A percentile compares a stretch with the other conserved stretches of the same genome.
phyloP scores from a whole-genome alignment of 2,329 filamentous ascomycete species.

The Coniella lustricola region DNA sequence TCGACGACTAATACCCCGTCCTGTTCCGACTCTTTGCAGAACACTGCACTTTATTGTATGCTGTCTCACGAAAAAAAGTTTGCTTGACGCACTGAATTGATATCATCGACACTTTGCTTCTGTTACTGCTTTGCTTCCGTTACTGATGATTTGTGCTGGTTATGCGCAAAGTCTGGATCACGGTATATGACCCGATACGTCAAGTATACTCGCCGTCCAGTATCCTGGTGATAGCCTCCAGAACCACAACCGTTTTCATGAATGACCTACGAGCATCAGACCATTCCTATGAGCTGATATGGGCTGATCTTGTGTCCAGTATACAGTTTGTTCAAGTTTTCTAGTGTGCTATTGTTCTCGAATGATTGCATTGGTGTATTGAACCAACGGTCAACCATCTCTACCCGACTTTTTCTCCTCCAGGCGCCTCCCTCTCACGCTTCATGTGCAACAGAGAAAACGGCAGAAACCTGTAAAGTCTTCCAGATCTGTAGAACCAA shows the following conservation, averaged over 20 bases:
- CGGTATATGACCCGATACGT: too few species aligned
- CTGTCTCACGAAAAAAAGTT: not conserved
- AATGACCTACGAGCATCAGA: not conserved
- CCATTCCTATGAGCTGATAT: too few species aligned
- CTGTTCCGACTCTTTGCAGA: not conserved
- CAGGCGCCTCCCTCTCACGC: not conserved
- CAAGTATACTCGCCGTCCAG: too few species aligned
- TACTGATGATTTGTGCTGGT: too few species aligned
- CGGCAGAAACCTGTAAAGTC: not conserved
- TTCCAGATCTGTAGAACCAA: too few species aligned
- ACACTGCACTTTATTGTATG: too few species aligned
- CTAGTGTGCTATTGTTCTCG: constrained; percentile 5
- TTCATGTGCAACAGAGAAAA: not conserved
- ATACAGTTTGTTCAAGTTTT: not conserved
- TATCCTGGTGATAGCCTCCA: not conserved
- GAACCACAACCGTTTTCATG: too few species aligned
- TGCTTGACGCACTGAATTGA: too few species aligned
- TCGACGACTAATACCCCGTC: not conserved
- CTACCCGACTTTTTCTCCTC: constrained; percentile 3
- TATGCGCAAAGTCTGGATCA: too few species aligned
- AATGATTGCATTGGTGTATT: constrained; percentile 1
- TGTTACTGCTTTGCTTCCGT: too few species aligned
- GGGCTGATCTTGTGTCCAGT: not conserved
- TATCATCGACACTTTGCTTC: too few species aligned
- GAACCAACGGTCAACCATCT: constrained; percentile 3